A percentile compares a stretch with the other conserved stretches of the same genome.
Conservation (phyloP, 1,139 yeast genomes). For the Sugiyamaella paludigena region DNA sequence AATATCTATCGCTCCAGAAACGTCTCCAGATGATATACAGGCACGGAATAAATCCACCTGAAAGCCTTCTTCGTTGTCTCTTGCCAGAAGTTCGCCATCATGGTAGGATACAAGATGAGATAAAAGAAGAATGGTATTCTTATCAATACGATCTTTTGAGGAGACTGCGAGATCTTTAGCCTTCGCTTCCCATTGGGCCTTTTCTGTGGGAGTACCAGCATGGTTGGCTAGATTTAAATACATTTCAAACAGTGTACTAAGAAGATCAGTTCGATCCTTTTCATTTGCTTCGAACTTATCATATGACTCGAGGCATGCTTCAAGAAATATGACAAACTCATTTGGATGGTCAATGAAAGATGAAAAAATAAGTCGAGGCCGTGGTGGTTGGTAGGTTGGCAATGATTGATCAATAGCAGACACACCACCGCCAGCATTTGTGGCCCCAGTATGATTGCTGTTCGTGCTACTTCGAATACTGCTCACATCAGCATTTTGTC, state of each 20-base stretch:
- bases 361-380: slow-evolving; percentile 82
- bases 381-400: slow-evolving; percentile 89
- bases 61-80: slow-evolving; percentile 45
- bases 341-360: slow-evolving; percentile 80
- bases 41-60: slow-evolving; percentile 67
- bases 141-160: slow-evolving; percentile 49
- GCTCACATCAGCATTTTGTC: slow-evolving; percentile 3
- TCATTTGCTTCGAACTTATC: slow-evolving; percentile 71
- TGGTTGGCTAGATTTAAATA: slow-evolving; percentile 62
- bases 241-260: slow-evolving; percentile 78
- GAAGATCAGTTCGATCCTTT: slow-evolving; percentile 66
- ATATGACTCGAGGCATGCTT: slow-evolving; percentile 82
- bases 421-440: too few relatives aligned
- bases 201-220: slow-evolving; percentile 39
- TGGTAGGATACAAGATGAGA: slow-evolving; percentile 50
- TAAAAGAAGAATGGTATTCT: slow-evolving; percentile 58
- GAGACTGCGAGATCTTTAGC: slow-evolving; percentile 54
- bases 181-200: slow-evolving; percentile 58
- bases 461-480: slow-evolving; percentile 8
- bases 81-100: slow-evolving; percentile 28
- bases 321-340: slow-evolving; percentile 90
- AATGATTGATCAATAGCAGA: not conserved
- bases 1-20: slow-evolving; percentile 54
- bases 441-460: not conserved
- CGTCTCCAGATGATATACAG: slow-evolving; percentile 56